Percentiles rank a stretch among this genome's conserved stretches.
These are phyloP conservation scores for Blastobotrys ciferrii DNA, from an alignment of 1,139 yeast genomes.

Conservation along the genomic window DNA sequence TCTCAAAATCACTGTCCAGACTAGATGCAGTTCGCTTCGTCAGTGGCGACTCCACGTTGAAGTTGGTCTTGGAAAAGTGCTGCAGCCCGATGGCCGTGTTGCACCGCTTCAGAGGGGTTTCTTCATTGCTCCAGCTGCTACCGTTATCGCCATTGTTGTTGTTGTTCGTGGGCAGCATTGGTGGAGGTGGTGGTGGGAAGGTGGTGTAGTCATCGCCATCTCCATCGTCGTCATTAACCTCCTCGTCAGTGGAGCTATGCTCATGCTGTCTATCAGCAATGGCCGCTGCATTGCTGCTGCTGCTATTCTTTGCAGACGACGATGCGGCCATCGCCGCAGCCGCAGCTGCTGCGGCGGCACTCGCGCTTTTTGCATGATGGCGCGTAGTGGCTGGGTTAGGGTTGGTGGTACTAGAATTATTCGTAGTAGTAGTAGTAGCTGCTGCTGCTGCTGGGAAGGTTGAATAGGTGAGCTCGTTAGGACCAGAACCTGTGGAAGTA, in stretches of 20 bases:
- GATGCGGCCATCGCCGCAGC: not conserved
- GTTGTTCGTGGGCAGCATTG: too few species aligned
- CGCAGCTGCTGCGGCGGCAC: conserved; percentile 3
- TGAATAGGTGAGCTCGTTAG: not conserved
- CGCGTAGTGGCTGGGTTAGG: too few species aligned
- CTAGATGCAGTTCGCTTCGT: conserved; percentile 15
- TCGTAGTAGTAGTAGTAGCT: not conserved
- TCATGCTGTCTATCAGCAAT: not conserved
- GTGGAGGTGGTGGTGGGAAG: too few species aligned
- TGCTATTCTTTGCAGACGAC: not conserved
- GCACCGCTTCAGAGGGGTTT: conserved; percentile 34
- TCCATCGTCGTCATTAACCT: conserved; percentile 25
- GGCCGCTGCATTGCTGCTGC: too few species aligned
- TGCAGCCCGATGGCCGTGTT: conserved; percentile 41
- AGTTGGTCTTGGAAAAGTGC: conserved; percentile 20
- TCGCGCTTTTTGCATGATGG: not conserved
- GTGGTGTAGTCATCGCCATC: conserved; percentile 24
- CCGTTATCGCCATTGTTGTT: not conserved
- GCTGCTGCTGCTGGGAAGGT: conserved; percentile 5
- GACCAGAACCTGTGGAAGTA: too few species aligned
- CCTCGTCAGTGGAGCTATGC: conserved; percentile 24
- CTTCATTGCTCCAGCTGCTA: conserved; percentile 7
- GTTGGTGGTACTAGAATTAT: too few species aligned
- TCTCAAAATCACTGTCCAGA: conserved; percentile 9
- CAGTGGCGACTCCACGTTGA: conserved; percentile 23